Conservation (phyloP, 2,329 filamentous ascomycete genomes). For the Ascochyta viciae-villosae region DNA sequence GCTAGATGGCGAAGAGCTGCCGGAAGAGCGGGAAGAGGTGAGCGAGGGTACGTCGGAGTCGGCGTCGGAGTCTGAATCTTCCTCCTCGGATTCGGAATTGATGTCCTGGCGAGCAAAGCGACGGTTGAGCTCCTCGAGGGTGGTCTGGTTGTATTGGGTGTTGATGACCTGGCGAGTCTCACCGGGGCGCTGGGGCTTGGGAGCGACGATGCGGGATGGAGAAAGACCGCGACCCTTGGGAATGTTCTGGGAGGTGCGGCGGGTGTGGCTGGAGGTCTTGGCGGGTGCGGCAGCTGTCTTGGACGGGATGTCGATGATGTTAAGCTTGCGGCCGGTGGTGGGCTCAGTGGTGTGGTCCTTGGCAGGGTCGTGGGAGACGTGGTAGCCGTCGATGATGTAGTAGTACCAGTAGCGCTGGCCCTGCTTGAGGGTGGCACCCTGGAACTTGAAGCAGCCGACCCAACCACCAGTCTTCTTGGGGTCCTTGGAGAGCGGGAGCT, state of each 20-base stretch:
- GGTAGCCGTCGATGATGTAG: slow-evolving; percentile 99
- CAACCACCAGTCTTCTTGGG: slow-evolving; percentile 88
- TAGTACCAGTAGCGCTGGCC: slow-evolving; percentile 99
- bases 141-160: slow-evolving; percentile 76
- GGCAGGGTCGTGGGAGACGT: slow-evolving; percentile 94
- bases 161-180: slow-evolving; percentile 87
- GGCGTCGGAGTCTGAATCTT: slow-evolving; percentile 73
- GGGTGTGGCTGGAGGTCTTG: slow-evolving; percentile 52
- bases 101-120: slow-evolving; percentile 76
- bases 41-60: slow-evolving; percentile 73
- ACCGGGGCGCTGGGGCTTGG: slow-evolving; percentile 86
- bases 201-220: slow-evolving; percentile 86
- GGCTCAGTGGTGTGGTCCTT: slow-evolving; percentile 89
- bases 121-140: slow-evolving; percentile 79
- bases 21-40: slow-evolving; percentile 70
- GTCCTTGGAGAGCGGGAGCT: slow-evolving; percentile 93
- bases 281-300: slow-evolving; percentile 54
- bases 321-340: slow-evolving; percentile 94
- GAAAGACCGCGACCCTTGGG: slow-evolving; percentile 89
- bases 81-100: slow-evolving; percentile 62
- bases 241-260: slow-evolving; percentile 68
- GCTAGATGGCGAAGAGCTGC: slow-evolving; percentile 70
- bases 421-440: slow-evolving; percentile 81
- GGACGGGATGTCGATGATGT: slow-evolving; percentile 90
- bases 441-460: slow-evolving; percentile 97